Evolutionary conservation across 2,329 filamentous ascomycete genomes (phyloP), one percentile per base, ranked within the genome.

Genomic region (Neophaeococcomyces mojaviensis): DNA sequence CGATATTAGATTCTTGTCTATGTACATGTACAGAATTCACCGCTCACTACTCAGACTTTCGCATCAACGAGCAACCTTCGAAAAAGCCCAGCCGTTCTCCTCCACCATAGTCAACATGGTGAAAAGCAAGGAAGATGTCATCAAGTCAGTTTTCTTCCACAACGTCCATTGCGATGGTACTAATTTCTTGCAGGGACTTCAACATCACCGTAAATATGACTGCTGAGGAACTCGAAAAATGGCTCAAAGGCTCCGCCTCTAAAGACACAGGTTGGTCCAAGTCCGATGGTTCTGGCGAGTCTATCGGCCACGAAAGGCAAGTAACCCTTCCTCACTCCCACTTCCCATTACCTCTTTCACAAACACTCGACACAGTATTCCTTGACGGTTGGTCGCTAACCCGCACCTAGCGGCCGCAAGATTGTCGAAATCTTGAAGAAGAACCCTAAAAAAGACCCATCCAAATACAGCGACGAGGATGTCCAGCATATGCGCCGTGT

Each of bases 141-240:
- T 76, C 53, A 53, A 69, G 71, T 72, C 52, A 52, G 58, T 47
- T 22, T 15, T 19, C 28, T 31, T 28, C 16, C n/a, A 18, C 7
- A 22, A 22, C 22, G 36, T 68, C 65, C 2, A 66, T 68, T 41
- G 69, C 66, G 12, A 22, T 10, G 20, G n/a, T 39, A 10, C 34
- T 46, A 20, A 43, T 13, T 32, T 31, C 15, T 6, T 6, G 64
- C 51, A 71, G 73, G 40, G 79, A 84, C 58, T 84, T 82, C 68
- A 82, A 83, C 50, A 70, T 77, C 32, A 63, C 82, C 38, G 78
- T 84, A 60, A 84, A 84, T 61, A 83, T 84, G 79, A 73, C 69
- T 9, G 67, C 78, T 1, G 61, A 68, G 1, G 79, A 83, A 51
- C 70, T 84, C 13, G 70, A 79, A 55, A 66, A 71, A 19, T 84